Conservation (phyloP, 305 asterid genomes). For the Caryopteris hybrid region DNA sequence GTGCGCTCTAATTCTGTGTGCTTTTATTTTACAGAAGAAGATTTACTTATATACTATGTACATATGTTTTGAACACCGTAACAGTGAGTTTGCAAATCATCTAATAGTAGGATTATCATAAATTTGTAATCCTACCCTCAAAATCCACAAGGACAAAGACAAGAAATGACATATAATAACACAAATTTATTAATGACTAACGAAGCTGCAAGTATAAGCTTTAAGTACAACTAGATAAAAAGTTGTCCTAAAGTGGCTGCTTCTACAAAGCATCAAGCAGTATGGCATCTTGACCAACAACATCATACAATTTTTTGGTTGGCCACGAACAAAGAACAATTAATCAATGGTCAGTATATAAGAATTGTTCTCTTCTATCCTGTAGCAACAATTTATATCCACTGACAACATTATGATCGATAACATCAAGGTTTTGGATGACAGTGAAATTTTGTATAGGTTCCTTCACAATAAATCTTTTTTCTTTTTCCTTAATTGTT, state of each 20-base stretch:
- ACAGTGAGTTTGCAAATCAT: no score
- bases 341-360: neutral
- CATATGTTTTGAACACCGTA: no score
- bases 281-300: constrained; percentile 13
- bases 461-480: no score
- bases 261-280: constrained; percentile 20
- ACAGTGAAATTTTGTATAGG: no score
- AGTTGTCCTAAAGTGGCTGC: neutral
- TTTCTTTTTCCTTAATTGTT: no score
- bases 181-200: neutral
- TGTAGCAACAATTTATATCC: neutral
- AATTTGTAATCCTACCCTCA: neutral
- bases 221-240: neutral
- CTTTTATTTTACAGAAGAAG: no score
- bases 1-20: no score
- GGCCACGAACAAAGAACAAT: constrained; percentile 1
- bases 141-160: neutral
- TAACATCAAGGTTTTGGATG: constrained; percentile 15
- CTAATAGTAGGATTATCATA: neutral
- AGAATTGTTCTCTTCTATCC: constrained; percentile 8
- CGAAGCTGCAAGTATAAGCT: neutral
- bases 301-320: neutral
- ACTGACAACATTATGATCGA: neutral
- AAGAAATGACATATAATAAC: neutral
- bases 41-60: no score